These are phyloP conservation scores for Dioszegia hungarica DNA, from an alignment of 768 basidiomycete genomes.

Conservation along the genomic window DNA sequence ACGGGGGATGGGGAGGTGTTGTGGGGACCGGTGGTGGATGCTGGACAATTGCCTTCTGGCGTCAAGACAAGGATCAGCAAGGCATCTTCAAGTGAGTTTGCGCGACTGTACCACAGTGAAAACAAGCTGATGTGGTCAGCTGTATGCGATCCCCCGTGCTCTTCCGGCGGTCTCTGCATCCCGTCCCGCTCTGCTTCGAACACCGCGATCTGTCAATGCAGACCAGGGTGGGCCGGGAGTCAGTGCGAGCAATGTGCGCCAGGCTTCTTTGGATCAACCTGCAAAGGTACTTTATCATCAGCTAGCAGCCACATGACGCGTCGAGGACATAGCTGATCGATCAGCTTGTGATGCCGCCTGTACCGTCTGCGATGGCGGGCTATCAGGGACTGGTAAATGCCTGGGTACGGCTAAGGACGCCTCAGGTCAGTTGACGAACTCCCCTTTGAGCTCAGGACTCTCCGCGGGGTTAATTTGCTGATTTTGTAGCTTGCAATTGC, in stretches of 20 bases:
- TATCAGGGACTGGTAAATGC: conserved; percentile 38
- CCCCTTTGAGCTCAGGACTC: no score
- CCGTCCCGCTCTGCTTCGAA: neutral
- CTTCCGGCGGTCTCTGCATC: conserved; percentile 29
- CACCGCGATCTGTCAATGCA: conserved; percentile 26
- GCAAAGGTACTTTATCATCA: conserved; percentile 17
- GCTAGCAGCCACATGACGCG: neutral
- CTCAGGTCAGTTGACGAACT: neutral
- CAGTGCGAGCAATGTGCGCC: conserved; percentile 33
- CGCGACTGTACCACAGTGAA: neutral
- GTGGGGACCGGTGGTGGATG: conserved; percentile 30
- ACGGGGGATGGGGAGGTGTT: conserved; percentile 24
- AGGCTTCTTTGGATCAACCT: conserved; percentile 32
- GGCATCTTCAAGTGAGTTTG: conserved; percentile 26
- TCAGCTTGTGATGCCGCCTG: conserved; percentile 31
- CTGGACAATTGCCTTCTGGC: conserved; percentile 18
- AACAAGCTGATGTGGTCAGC: conserved; percentile 10
- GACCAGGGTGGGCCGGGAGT: conserved; percentile 37
- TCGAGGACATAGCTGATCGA: neutral
- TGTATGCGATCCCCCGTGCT: conserved; percentile 36
- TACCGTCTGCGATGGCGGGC: conserved; percentile 40
- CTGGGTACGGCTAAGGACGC: conserved; percentile 27
- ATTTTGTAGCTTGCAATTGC: conserved; percentile 36
- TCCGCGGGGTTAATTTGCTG: no score
- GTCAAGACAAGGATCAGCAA: neutral